Evolutionary conservation across 1,139 yeast species (phyloP), one percentile per base, ranked within the genome.

Genomic region (Taphrina communis): DNA sequence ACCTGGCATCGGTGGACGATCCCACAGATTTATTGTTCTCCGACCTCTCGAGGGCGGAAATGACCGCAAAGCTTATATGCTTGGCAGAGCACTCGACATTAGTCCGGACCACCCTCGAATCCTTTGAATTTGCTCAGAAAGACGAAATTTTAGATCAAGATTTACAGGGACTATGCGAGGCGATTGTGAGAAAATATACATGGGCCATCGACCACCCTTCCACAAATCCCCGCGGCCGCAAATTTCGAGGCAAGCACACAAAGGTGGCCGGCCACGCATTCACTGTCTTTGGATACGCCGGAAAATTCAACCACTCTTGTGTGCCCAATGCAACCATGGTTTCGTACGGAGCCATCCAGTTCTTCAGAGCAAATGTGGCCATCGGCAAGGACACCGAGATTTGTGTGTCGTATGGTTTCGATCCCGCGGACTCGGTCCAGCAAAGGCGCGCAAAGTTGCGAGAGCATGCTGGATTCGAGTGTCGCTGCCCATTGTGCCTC

Each of bases 311-410:
- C 42, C 62, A 58, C 62, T 58, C 62, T 21, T 58, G 62, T 35
- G 62, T 58, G 42, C 62, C 62, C 39, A 58, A 58, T 31, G 62
- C 62, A 3, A 58, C 62, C 62, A 58, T 58, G 62, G 42, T 58
- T n/a, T 58, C 62, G 21, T 58, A 58, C 42, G 62, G 62, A 7
- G 62, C 62, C 17, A 53, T 58, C 17, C 62, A 58, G 44, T 58
- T 58, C 42, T 58, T 58, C 42, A 17, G 39, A 14, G 52, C 62
- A 14, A 58, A 44, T 46, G 42, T 42, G 14, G 25, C 52, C 39
- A 58, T 58, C 19, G 6, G 1, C 2, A 14, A 21, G 14, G 25
- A 39, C 62, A 44, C 62, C 2, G 62, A 58, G 35, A 44, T 58
- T 19, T 58, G 62, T 35, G 62, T 58, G 7, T 58, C 62, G 48